phyloP scores from a whole-genome alignment of 1,284 basidiomycete species.

The Psilocybe mexicana region DNA sequence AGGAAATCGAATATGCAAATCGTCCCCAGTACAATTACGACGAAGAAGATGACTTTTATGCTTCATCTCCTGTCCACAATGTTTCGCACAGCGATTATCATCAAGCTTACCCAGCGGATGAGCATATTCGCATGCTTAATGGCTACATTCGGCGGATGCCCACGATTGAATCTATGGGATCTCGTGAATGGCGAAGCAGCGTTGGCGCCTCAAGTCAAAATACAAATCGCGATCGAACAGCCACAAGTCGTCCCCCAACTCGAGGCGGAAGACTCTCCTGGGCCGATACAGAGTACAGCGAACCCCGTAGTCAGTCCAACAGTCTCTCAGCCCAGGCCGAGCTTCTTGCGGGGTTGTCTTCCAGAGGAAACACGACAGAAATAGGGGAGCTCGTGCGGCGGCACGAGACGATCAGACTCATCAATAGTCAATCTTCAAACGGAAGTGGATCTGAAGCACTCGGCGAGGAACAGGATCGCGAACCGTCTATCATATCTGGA shows the following conservation, averaged over 20 bases:
- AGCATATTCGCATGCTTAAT: slow-evolving; percentile 60
- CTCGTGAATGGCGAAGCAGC: slow-evolving; percentile 46
- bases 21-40: slow-evolving; percentile 19
- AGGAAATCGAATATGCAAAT: slow-evolving; percentile 19
- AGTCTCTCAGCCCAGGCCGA: slow-evolving; percentile 34
- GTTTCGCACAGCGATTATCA: slow-evolving; percentile 35
- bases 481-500: slow-evolving; percentile 22
- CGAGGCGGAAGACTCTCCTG: slow-evolving; percentile 29
- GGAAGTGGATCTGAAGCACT: slow-evolving; percentile 17
- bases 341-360: slow-evolving; percentile 20
- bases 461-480: slow-evolving; percentile 5
- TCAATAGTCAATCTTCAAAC: slow-evolving; percentile 16
- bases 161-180: slow-evolving; percentile 73
- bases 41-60: slow-evolving; percentile 23
- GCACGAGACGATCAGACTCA: slow-evolving; percentile 22
- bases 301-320: slow-evolving; percentile 30
- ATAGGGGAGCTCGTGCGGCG: slow-evolving; percentile 34
- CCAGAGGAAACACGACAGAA: slow-evolving; percentile 25
- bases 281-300: slow-evolving; percentile 26
- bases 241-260: slow-evolving; percentile 34
- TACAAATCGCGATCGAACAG: slow-evolving; percentile 21
- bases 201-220: slow-evolving; percentile 30
- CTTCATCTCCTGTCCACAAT: slow-evolving; percentile 14
- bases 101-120: slow-evolving; percentile 43
- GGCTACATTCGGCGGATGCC: slow-evolving; percentile 68